Conservation (phyloP, 805 yeast genomes). For the Wickerhamiella musiphila region DNA sequence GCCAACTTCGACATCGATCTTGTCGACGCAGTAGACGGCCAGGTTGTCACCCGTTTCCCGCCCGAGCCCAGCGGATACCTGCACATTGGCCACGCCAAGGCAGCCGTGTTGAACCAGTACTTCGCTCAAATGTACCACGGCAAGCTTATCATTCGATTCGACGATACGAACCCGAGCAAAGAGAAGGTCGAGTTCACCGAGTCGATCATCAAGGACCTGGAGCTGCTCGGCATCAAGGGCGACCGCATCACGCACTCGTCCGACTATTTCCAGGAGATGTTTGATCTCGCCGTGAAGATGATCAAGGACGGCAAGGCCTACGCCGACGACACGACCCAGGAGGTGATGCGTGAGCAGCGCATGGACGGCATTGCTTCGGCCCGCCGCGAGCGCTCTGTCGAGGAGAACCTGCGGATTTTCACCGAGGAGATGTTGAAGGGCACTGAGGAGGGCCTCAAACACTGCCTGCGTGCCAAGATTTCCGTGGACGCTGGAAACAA, state of each 20-base stretch:
- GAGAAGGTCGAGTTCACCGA: constrained; percentile 92
- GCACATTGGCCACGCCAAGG: constrained; percentile 98
- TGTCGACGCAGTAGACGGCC: constrained; percentile 78
- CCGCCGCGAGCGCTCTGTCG: constrained; percentile 83
- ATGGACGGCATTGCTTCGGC: constrained; percentile 89
- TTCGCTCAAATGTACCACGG: constrained; percentile 94
- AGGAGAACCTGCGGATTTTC: constrained; percentile 77
- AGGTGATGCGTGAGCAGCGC: constrained; percentile 95
- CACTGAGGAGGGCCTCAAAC: constrained; percentile 77
- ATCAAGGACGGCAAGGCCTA: constrained; percentile 94
- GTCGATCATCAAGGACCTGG: constrained; percentile 82
- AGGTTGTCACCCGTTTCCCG: constrained; percentile 97
- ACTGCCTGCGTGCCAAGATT: constrained; percentile 93
- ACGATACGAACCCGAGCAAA: constrained; percentile 95
- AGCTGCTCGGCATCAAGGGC: constrained; percentile 81
- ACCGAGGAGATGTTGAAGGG: constrained; percentile 86
- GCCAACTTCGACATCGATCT: constrained; percentile 91
- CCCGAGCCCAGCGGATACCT: constrained; percentile 99
- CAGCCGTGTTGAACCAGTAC: constrained; percentile 90
- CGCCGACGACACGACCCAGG: constrained; percentile 91
- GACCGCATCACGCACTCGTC: constrained; percentile 80
- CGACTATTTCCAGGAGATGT: constrained; percentile 84
- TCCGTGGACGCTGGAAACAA: constrained; percentile 83
- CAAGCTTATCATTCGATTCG: constrained; percentile 89
- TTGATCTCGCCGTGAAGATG: constrained; percentile 65